Base-by-base conservation (phyloP, 176 grass and related monocot species). In the Musa troglodytarum region DNA sequence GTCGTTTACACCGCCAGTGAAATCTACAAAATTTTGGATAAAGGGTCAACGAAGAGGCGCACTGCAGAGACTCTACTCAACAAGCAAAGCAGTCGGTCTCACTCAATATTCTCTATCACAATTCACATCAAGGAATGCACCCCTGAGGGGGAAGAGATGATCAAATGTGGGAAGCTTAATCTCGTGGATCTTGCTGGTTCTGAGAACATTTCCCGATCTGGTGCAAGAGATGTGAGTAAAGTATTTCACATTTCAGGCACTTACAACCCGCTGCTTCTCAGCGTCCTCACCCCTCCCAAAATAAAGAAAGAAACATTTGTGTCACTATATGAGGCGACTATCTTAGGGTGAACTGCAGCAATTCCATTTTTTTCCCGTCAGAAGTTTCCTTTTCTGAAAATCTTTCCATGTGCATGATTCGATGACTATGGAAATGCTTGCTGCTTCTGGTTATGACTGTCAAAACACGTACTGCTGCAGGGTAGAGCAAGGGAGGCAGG, bases 131-230 rank as follows among this genome's bases (percentile, higher is more conserved):
- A 99, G 82, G 96, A 99, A 84, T 68, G 86, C 63, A 99, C 96
- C 71, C 86, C 86, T 84, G 96, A 99, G 71, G 85, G 96, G 7
- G 96, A 99, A 79, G 96, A 99, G 79, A 95, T 99, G 96, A 99
- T 99, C 79, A 99, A 99, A 82, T 93, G 92, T 62, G 96, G 96
- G 79, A 99, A 99, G 84, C 90, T 99, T 87, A 99, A 99, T 92
- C 90, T 99, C 81, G 96, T 99, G 0, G 96, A 99, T 89, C 86
- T 99, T 65, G 96, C 96, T 63, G 96, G 96, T 82, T 99, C 96
- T 80, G 96, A 99, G 78, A 99, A 99, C 79, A 99, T 99, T 72
- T 99, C 96, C 62, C 86, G 96, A 19, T 99, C 96, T 68, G 96
- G 96, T 79, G 96, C 96, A 76, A 92, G 91, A 95, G 96, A 99